phyloP scores from a whole-genome alignment of 1,139 yeast genomes.

The Candida sojae region DNA sequence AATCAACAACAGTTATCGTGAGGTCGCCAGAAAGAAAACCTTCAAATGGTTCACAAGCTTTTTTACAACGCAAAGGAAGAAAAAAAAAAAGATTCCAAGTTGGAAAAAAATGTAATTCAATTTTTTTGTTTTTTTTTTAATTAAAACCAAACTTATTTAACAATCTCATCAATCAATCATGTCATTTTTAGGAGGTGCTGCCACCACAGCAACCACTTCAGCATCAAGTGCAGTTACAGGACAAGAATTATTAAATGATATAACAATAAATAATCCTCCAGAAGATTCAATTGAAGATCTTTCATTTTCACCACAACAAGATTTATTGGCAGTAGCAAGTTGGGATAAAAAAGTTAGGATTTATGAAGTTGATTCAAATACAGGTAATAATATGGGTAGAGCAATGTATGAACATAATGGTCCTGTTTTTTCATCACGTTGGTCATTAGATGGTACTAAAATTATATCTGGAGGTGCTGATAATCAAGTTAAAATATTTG shows the following conservation, averaged over 20 bases:
- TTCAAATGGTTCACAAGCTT: neutral
- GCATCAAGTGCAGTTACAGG: slow-evolving; percentile 52
- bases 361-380: slow-evolving; percentile 74
- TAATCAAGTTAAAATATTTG: slow-evolving; percentile 82
- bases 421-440: slow-evolving; percentile 80
- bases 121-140: no score
- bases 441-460: slow-evolving; percentile 86
- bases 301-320: slow-evolving; percentile 91
- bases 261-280: slow-evolving; percentile 80
- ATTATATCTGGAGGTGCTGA: slow-evolving; percentile 93
- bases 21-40: no score
- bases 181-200: slow-evolving; percentile 30
- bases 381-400: slow-evolving; percentile 77
- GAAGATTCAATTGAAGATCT: slow-evolving; percentile 90
- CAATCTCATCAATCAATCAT: slow-evolving; percentile 12
- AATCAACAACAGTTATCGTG: no score
- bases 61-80: neutral
- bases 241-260: slow-evolving; percentile 73
- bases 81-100: neutral
- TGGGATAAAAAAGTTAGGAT: slow-evolving; percentile 97
- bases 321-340: slow-evolving; percentile 75
- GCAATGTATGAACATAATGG: slow-evolving; percentile 90
- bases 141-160: no score
- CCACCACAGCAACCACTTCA: slow-evolving; percentile 16
- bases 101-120: neutral